Conservation (phyloP, 2,329 filamentous ascomycete genomes). For the Sporothrix dimorphospora region DNA sequence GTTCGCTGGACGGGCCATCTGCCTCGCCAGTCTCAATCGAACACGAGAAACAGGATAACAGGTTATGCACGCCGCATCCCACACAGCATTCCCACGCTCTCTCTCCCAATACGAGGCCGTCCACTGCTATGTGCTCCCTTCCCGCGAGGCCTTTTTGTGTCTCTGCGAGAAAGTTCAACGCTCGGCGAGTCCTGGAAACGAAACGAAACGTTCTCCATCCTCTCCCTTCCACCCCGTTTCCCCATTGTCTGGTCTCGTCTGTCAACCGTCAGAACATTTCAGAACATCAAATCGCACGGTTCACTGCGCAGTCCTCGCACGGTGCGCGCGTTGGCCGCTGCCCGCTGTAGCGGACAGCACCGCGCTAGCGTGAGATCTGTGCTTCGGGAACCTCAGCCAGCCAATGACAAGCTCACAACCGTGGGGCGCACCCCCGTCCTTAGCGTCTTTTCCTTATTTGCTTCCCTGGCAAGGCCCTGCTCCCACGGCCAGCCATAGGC, state of each 20-base stretch:
- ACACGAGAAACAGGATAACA: slow-evolving; percentile 9
- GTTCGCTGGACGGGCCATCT: neutral
- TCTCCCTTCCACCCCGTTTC: neutral
- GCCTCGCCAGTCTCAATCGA: neutral
- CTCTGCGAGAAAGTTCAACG: neutral
- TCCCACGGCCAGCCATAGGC: slow-evolving; percentile 17
- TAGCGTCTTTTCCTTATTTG: slow-evolving; percentile 19
- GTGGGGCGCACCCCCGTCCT: neutral
- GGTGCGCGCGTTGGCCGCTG: slow-evolving; percentile 10
- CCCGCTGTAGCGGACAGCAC: slow-evolving; percentile 17
- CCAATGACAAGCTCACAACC: slow-evolving; percentile 27
- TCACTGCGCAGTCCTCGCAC: neutral
- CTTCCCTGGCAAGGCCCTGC: slow-evolving; percentile 24
- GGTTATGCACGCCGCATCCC: slow-evolving; percentile 3
- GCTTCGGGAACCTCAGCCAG: slow-evolving; percentile 27
- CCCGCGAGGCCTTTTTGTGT: neutral
- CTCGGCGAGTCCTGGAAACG: slow-evolving; percentile 12
- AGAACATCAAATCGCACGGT: neutral
- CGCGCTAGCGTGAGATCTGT: slow-evolving; percentile 29
- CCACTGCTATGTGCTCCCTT: neutral
- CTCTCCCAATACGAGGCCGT: neutral
- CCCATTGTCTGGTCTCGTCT: neutral
- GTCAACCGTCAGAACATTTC: neutral
- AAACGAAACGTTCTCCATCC: slow-evolving; percentile 16
- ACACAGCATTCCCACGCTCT: neutral